phyloP scores from a whole-genome alignment of 2,329 filamentous ascomycete genomes.

The Alternaria tenuissima region DNA sequence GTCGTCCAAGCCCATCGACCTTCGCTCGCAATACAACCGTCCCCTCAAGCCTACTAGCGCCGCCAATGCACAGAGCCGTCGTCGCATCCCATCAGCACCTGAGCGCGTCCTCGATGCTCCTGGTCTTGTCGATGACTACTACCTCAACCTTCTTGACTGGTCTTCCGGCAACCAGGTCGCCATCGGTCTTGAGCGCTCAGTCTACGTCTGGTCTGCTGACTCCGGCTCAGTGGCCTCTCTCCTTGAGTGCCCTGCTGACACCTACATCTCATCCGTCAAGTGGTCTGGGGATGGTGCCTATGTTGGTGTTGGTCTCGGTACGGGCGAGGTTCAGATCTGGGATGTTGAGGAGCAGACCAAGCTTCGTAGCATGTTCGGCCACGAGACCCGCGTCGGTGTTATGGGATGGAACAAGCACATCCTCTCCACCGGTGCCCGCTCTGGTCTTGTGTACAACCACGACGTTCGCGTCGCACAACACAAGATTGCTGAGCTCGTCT shows the following conservation, averaged over 20 bases:
- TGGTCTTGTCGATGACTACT: conserved; percentile 97
- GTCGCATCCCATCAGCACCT: conserved; percentile 91
- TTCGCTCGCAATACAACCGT: conserved; percentile 97
- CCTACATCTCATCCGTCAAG: conserved; percentile 97
- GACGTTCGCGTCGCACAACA: conserved; percentile 97
- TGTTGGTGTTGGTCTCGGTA: conserved; percentile 91
- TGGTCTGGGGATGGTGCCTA: conserved; percentile 98
- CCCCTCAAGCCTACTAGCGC: conserved; percentile 81
- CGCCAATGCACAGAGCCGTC: conserved; percentile 83
- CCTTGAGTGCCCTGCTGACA: conserved; percentile 86
- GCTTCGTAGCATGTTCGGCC: conserved; percentile 97
- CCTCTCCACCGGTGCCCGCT: conserved; percentile 92
- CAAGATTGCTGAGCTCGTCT: conserved; percentile 96
- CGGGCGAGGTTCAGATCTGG: conserved; percentile 99
- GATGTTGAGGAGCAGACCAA: conserved; percentile 94
- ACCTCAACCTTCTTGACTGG: conserved; percentile 98
- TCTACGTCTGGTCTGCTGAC: conserved; percentile 98
- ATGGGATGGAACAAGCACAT: conserved; percentile 99
- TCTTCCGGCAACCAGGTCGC: conserved; percentile 97
- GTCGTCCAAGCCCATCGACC: conserved; percentile 97
- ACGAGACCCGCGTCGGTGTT: conserved; percentile 94
- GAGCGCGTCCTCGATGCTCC: conserved; percentile 97
- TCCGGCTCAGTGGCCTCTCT: conserved; percentile 88
- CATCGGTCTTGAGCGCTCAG: conserved; percentile 94
- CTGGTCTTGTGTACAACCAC: conserved; percentile 96